A percentile compares a stretch with the other conserved stretches of the same genome.
Evolutionary conservation across 2,329 filamentous ascomycete species (phyloP).

Genomic region (Aspergillus sergii): DNA sequence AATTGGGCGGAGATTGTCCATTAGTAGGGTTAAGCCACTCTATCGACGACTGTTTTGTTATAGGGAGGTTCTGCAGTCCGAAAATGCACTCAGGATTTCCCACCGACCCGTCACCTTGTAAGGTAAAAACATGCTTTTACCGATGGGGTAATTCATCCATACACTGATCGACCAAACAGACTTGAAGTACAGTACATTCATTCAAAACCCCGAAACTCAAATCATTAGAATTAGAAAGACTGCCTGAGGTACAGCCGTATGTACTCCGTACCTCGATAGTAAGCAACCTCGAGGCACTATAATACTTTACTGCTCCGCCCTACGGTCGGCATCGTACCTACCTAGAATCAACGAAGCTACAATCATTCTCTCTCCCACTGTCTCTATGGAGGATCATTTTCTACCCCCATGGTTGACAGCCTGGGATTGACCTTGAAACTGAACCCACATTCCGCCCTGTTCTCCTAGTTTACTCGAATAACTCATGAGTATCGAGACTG

Average conservation of each 20-base stretch:
- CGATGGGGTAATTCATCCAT: background rate
- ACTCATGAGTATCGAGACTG: background rate
- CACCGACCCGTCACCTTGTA: background rate
- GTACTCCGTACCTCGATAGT: background rate
- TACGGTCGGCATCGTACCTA: background rate
- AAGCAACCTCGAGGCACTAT: background rate
- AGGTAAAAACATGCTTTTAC: background rate
- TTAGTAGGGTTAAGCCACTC: background rate
- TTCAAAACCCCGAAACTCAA: background rate
- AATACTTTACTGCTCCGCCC: background rate
- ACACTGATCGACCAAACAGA: background rate
- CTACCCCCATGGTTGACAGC: slow-evolving; percentile 4
- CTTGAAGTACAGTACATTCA: background rate
- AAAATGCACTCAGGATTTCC: background rate
- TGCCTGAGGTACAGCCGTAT: background rate
- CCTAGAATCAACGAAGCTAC: background rate
- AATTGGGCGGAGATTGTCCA: slow-evolving; percentile 3
- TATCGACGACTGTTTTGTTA: background rate
- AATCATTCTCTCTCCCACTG: background rate
- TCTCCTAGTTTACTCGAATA: background rate
- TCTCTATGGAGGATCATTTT: slow-evolving; percentile 2
- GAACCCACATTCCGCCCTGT: slow-evolving; percentile 11
- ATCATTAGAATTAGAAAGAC: background rate
- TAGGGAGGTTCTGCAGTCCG: slow-evolving; percentile 6
- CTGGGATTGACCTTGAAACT: slow-evolving; percentile 8